Conservation (phyloP, 2,329 filamentous ascomycete genomes). For the Alternaria solani region DNA sequence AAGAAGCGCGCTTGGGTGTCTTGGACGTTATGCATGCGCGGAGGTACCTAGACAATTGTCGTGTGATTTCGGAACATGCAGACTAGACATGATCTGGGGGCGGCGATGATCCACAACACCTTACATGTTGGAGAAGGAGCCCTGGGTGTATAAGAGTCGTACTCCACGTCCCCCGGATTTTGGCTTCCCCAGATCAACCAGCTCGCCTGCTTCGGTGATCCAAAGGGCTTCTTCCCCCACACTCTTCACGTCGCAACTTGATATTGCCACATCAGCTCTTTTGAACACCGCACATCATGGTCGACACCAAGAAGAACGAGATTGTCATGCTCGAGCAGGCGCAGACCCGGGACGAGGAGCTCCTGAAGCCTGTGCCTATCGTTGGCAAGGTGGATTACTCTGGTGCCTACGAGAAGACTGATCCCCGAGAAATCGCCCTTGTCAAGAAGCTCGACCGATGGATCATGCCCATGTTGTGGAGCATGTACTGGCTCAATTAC, state of each 20-base stretch:
- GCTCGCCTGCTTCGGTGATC: slow-evolving; percentile 26
- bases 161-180: slow-evolving; percentile 29
- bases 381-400: slow-evolving; percentile 44
- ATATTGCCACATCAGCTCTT: background rate
- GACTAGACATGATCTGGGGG: slow-evolving; percentile 8
- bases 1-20: slow-evolving; percentile 31
- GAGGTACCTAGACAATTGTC: slow-evolving; percentile 13
- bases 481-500: slow-evolving; percentile 28
- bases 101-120: background rate
- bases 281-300: slow-evolving; percentile 17
- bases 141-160: slow-evolving; percentile 31
- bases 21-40: slow-evolving; percentile 32
- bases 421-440: slow-evolving; percentile 45
- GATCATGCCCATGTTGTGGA: slow-evolving; percentile 42
- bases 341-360: slow-evolving; percentile 30
- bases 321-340: slow-evolving; percentile 39
- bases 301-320: slow-evolving; percentile 37
- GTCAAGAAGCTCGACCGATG: slow-evolving; percentile 44
- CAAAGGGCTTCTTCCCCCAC: slow-evolving; percentile 21
- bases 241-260: slow-evolving; percentile 5
- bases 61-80: slow-evolving; percentile 26
- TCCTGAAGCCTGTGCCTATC: slow-evolving; percentile 33
- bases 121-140: background rate
- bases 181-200: slow-evolving; percentile 37
- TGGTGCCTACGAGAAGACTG: slow-evolving; percentile 47